Base-by-base conservation (phyloP, 352 stramenopile species). In the Plasmopara muralis region DNA sequence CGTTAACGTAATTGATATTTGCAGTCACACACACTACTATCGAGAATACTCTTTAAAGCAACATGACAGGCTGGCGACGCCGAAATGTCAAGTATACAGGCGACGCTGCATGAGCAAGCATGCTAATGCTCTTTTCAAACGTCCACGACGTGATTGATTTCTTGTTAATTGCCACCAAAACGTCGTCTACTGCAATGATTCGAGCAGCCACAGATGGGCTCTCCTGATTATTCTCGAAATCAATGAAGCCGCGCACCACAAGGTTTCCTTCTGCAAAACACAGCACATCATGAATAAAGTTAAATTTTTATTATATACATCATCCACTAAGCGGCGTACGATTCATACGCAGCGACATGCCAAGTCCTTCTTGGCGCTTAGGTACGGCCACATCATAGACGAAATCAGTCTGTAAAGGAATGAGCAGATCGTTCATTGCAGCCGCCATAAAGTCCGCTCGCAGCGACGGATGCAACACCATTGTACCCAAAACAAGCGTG, bases 341-440 rank as follows among this genome's bases (percentile, higher is more conserved):
- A 53, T 87, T 64, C 78, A 92, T 92, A n/a, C 81, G 78, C 1
- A 92, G 69, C 47, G 81, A 92, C 81, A 92, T 92, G 59, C 81
- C 81, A 25, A 92, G 68, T 33, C 81, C 81, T 25, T 92, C 81
- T 16, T 64, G 60, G 29, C 81, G 81, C 64, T 92, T 92, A 48
- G 81, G 81, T 52, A 92, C 64, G 8, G 79, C 81, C 29, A 92
- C 68, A 50, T 92, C 81, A 57, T 92, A 92, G 34, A 87, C 78
- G 53, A 81, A 89, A 47, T 88, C 77, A n/a, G 70, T 89, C 61
- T 92, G 81, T 47, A 92, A 56, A 14, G 77, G 74, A 42, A 72
- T 77, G 28, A 92, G 70, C 50, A 92, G 63, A 49, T 92, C 81
- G 50, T 92, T 92, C 78, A 92, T 89, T n/a, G 74, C 72, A 9